Evolutionary conservation across 202 grass and related monocot species (phyloP).

Genomic region (Saccharum hybrid): DNA sequence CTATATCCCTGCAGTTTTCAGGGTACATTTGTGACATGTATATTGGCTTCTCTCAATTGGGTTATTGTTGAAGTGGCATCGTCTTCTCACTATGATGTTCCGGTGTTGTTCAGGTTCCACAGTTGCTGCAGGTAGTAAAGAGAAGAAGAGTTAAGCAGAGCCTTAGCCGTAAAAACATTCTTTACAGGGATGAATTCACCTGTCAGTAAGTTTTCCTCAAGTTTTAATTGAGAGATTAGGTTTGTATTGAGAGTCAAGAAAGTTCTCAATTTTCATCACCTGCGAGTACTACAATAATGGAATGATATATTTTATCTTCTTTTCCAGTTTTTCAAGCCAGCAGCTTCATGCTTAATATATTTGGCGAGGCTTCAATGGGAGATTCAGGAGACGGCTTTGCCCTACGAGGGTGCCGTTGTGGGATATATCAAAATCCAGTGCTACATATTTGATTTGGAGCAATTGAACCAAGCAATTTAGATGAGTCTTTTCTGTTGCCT

Average conservation of each 20-base stretch:
- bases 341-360: no score
- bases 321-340: no score
- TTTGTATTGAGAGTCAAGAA: no score
- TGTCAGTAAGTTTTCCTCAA: constrained; percentile 76
- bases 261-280: background rate
- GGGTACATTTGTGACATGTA: constrained; percentile 49
- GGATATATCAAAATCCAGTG: no score
- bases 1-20: constrained; percentile 87
- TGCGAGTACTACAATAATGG: constrained; percentile 53
- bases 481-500: no score
- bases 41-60: background rate
- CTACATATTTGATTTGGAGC: no score
- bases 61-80: background rate
- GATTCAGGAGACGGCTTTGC: no score
- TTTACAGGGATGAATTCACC: constrained; percentile 87
- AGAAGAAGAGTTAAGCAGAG: constrained; percentile 77
- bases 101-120: constrained; percentile 67
- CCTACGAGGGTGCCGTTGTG: no score
- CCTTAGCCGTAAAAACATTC: constrained; percentile 71
- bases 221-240: background rate
- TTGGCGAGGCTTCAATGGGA: no score
- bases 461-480: no score
- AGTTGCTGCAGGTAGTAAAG: constrained; percentile 81
- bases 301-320: no score
- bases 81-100: constrained; percentile 21